Base-by-base conservation (phyloP, 768 basidiomycete genomes). In the Tulasnella sp. region DNA sequence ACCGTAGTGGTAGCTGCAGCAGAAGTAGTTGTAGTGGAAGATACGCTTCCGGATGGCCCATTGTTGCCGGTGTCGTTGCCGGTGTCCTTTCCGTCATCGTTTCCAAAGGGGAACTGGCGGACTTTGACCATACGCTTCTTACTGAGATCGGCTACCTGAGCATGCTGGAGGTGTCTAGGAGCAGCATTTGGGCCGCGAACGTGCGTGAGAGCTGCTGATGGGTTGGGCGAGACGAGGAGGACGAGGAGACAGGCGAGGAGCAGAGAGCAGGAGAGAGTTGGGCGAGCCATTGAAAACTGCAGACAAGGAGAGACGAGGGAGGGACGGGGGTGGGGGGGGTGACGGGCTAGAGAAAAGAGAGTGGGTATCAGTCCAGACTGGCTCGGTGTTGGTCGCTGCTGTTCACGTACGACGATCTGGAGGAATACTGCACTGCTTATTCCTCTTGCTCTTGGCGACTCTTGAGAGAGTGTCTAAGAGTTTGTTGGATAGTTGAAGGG, bases 181-280 rank as follows among this genome's bases (percentile, higher is more conserved):
- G 52, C 52, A 52, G 24, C n/a, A 52, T 40, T n/a, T n/a, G 48
- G 48, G 48, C 21, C 1, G 52, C 24, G 4, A 52, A n/a, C 24
- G 52, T 52, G 52, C n/a, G 52, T 46, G 36, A 34, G 40, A 73
- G 77, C 77, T 19, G 46, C 46, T 34, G 36, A 46, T 34, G 18
- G 74, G 38, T 89, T 86, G 71, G 88, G 86, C 81, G 87, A 84
- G 82, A 88, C 83, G 76, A 84, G 84, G 83, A 90, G 83, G 79
- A 88, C 86, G 84, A 92, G 84, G 84, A 89, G 85, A 84, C 93
- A 83, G 81, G 89, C 87, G 83, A 91, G 82, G 84, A 85, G 89
- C 83, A 90, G 86, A 89, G 94, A 83, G 88, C 94, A 87, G 83
- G 91, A 89, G 87, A 80, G 74, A 40, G 72, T 44, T 71, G 76